Base-by-base conservation (phyloP, 192 early-diverging fungal genomes). In the Coemansia sp. region DNA sequence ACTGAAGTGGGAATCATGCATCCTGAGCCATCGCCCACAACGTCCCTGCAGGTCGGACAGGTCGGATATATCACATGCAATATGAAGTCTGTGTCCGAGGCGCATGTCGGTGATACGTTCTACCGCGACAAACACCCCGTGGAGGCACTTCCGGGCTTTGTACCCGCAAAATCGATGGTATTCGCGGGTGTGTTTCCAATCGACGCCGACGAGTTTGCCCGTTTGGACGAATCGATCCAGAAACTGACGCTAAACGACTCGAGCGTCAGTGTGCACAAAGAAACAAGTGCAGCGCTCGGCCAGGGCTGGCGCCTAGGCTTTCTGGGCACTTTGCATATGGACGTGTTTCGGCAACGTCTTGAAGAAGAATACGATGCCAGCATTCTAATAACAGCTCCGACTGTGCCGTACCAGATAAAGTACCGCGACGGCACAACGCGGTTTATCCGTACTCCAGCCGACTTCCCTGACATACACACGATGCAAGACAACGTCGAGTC, bases 221-320 rank as follows among this genome's bases (percentile, higher is more conserved):
- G 91, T 58, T 67, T 98, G 52, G 86, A 92, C 60, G 95, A 98
- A 50, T 92, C 94, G 10, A 87, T 98, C 42, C 89, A 92, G 56
- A 89, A 95, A 61, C 80, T 98, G 24, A 96, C 93, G 4, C 79
- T 98, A n/a, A 98, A 95, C 68, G 96, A 98, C 81, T 87, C 93
- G 7, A 92, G 90, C 55, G 96, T 98, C 5, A 80, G 84, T 51
- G 89, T 98, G 1, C 86, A 90, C 59, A 91, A 92, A 60, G 92
- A 92, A 61, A 92, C 90, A 5, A 86, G 90, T 66, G 84, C 71
- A 17, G 92, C 95, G 20, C 64, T 98, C 23, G 96, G 96, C 3
- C 96, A 98, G 74, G 96, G 96, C 3, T 98, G 93, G 86, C 85
- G 96, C 2, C 75, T 98, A 18, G 96, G 96, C 9, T 98, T 98